These are phyloP conservation scores for Monosporozyma siamensis DNA, from an alignment of 805 yeast genomes.

Conservation along the genomic window DNA sequence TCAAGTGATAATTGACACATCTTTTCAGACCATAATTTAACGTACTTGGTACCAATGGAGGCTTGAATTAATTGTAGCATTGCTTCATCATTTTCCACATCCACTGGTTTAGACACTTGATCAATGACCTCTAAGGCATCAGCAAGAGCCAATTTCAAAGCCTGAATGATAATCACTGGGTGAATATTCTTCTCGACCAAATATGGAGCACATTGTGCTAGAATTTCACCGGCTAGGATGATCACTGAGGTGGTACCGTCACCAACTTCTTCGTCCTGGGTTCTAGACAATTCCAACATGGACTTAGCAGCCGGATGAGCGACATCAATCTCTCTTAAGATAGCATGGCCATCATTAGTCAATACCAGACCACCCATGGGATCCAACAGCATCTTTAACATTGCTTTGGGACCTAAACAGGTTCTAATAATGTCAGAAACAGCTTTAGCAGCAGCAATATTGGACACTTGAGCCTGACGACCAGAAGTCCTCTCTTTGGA, in stretches of 20 bases:
- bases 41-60: conserved; percentile 92
- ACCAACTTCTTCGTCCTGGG: conserved; percentile 98
- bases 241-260: conserved; percentile 98
- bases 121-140: conserved; percentile 88
- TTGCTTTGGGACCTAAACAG: conserved; percentile 97
- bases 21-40: conserved; percentile 78
- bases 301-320: conserved; percentile 99
- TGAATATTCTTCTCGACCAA: conserved; percentile 85
- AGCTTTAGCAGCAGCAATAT: conserved; percentile 98
- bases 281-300: conserved; percentile 92
- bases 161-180: conserved; percentile 92
- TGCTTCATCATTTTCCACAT: conserved; percentile 71
- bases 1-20: conserved; percentile 84
- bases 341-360: conserved; percentile 98
- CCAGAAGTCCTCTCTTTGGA: conserved; percentile 91
- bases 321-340: conserved; percentile 90
- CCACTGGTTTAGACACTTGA: conserved; percentile 75
- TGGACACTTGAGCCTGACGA: conserved; percentile 92
- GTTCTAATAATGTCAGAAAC: conserved; percentile 97
- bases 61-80: conserved; percentile 81
- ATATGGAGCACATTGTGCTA: conserved; percentile 91
- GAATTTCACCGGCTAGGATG: conserved; percentile 91
- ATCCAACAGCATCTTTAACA: conserved; percentile 94
- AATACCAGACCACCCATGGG: conserved; percentile 92
- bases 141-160: conserved; percentile 78